Percentiles rank a stretch among this genome's conserved stretches.
phyloP scores from a whole-genome alignment of 257 asterid genomes.

The Ballota nigra region DNA sequence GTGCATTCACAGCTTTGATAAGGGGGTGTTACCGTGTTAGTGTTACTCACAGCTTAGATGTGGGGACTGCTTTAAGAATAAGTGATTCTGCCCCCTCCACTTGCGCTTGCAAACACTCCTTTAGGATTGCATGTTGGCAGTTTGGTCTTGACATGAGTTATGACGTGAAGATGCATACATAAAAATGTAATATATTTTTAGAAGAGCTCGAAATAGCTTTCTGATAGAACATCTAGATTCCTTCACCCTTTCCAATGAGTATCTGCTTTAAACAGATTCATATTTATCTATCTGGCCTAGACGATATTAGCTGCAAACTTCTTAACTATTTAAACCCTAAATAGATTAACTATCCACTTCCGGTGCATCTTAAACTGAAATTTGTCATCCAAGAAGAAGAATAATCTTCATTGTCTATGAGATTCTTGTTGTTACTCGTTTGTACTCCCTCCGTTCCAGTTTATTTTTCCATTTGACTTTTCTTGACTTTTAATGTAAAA shows the following conservation, averaged over 20 bases:
- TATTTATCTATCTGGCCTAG: background rate
- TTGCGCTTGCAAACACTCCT: no score
- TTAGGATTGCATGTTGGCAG: background rate
- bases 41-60: no score
- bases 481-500: no score
- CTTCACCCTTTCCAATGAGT: background rate
- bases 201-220: slow-evolving; percentile 4
- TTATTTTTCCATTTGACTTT: no score
- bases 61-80: no score
- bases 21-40: no score
- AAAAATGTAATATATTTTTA: background rate
- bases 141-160: background rate
- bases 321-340: background rate
- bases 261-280: background rate
- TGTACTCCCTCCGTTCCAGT: no score
- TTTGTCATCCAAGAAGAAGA: background rate
- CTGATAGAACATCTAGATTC: background rate
- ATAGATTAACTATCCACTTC: background rate
- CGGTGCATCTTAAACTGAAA: background rate
- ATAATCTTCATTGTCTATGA: background rate
- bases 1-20: no score
- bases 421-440: background rate
- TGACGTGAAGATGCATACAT: background rate
- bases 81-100: no score
- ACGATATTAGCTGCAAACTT: background rate